Base-by-base conservation (phyloP, 2,329 filamentous ascomycete genomes). In the Fusarium chaquense region DNA sequence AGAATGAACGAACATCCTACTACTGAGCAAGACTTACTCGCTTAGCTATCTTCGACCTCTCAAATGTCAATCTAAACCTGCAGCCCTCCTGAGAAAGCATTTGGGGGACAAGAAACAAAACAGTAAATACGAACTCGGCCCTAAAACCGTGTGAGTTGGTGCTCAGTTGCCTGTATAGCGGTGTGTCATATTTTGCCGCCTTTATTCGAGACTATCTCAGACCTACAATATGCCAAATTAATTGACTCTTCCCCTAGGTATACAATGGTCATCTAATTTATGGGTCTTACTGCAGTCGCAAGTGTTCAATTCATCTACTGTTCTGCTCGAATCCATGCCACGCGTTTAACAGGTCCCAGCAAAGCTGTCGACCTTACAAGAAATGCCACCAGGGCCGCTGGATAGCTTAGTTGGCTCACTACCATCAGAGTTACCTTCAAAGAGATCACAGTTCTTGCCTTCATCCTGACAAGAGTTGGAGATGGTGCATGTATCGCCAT, bases 401-500 rank as follows among this genome's bases (percentile, higher is more conserved):
- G 65, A 62, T 20, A 73, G 49, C 57, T 74, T 73, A 24, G 44
- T 57, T 22, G 70, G 68, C 44, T 74, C 72, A 15, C 53, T 56
- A 6, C 65, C 70, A 12, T 62, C 62, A 20, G 61, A 65, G 41
- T 73, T 72, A 15, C 70, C 68, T 26, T 63, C 44, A 20, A 67
- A 74, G 10, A 60, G 58, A 57, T 70, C 67, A 8, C 72, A 74
- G 3, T 59, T 47, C 65, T 74, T 74, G 26, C 65, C 70, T 18
- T 54, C 28, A 12, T 74, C 63, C 53, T 74, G 65, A 55, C 65
- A 73, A 26, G 65, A 46, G 47, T 72, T 72, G 32, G 49, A 59
- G 38, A 74, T 73, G 53, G 65, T 74, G 58, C 64, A 67, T 2
- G 62, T 74, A n/a, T 74, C 70, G 16, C 72, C 69, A 24, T 74